phyloP scores from a whole-genome alignment of 495 filamentous ascomycete genomes.

The Penicillium canescens region DNA sequence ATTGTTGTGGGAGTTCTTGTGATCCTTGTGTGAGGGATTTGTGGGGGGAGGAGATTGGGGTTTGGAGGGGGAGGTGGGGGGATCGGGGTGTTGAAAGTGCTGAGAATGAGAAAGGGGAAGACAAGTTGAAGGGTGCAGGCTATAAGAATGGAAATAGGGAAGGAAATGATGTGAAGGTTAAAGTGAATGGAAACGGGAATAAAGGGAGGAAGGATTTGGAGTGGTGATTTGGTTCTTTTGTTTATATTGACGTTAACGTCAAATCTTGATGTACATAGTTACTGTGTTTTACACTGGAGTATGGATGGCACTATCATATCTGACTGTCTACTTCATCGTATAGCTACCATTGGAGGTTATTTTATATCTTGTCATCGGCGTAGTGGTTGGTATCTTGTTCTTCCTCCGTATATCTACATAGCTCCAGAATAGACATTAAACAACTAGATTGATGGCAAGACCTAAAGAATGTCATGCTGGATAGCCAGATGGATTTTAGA shows the following conservation, averaged over 20 bases:
- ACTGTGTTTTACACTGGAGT: neutral
- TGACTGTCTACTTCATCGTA: too few relatives aligned
- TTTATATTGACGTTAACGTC: neutral
- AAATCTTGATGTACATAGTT: neutral
- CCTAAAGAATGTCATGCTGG: too few relatives aligned
- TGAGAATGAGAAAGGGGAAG: neutral
- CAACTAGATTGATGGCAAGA: too few relatives aligned
- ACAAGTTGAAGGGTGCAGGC: too few relatives aligned
- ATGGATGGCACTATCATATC: too few relatives aligned
- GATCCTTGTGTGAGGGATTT: slow-evolving; percentile 45
- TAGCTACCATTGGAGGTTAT: too few relatives aligned
- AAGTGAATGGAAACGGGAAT: slow-evolving; percentile 9
- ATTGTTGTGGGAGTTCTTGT: slow-evolving; percentile 45
- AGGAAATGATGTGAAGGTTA: neutral
- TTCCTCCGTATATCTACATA: too few relatives aligned
- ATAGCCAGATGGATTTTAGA: too few relatives aligned
- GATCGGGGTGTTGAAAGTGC: slow-evolving; percentile 19
- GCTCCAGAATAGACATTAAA: too few relatives aligned
- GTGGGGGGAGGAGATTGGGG: slow-evolving; percentile 39
- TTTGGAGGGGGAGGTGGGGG: slow-evolving; percentile 44
- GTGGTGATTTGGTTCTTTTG: slow-evolving; percentile 12
- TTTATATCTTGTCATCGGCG: too few relatives aligned
- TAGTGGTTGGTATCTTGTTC: too few relatives aligned
- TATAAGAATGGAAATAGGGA: neutral
- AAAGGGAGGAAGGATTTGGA: slow-evolving; percentile 19